A percentile compares a stretch with the other conserved stretches of the same genome.
phyloP scores from a whole-genome alignment of 148 eudicot species.

The Amaranthus cruentus region DNA sequence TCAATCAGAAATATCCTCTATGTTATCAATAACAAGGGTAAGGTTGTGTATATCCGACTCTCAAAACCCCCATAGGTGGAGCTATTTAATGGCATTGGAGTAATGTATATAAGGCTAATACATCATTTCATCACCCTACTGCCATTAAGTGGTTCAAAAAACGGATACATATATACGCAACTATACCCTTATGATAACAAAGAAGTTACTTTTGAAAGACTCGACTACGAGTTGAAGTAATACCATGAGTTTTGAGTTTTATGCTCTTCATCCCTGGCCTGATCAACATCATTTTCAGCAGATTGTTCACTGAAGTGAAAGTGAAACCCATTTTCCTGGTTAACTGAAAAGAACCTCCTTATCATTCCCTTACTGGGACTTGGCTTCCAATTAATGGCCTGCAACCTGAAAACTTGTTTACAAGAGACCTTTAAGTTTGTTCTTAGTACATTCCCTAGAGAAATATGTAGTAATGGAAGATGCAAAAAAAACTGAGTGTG shows the following conservation, averaged over 20 bases:
- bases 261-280: background rate
- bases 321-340: background rate
- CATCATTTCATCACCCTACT: too few species aligned
- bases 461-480: background rate
- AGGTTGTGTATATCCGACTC: too few species aligned
- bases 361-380: background rate
- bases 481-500: background rate
- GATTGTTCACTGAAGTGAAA: too few species aligned
- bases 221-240: background rate
- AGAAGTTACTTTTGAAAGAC: background rate
- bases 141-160: too few species aligned
- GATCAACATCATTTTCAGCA: background rate
- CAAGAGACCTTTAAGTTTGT: background rate
- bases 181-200: too few species aligned
- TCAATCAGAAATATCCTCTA: too few species aligned
- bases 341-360: background rate
- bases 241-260: conserved; percentile 6
- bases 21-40: too few species aligned
- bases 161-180: too few species aligned
- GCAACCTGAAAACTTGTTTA: background rate
- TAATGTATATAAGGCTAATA: too few species aligned
- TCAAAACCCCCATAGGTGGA: too few species aligned
- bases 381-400: background rate
- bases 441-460: background rate
- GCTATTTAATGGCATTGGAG: too few species aligned